These are phyloP conservation scores for Hypericum perforatum DNA, from an alignment of 345 rosid species.

Conservation along the genomic window DNA sequence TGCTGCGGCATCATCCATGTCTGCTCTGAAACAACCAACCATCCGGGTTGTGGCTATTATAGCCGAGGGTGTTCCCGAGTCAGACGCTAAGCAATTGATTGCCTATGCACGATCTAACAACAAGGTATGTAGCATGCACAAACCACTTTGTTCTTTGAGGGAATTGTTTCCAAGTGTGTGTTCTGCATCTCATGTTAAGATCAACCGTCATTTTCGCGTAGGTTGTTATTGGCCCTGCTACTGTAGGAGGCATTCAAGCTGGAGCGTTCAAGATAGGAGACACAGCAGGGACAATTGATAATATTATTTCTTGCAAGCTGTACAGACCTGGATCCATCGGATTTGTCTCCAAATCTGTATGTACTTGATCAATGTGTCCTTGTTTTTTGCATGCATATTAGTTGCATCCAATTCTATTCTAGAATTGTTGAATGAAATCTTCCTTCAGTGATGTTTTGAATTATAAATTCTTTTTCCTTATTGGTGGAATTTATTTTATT, in stretches of 20 bases:
- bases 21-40: conserved; percentile 94
- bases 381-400: neutral
- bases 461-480: no score
- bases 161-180: conserved; percentile 1
- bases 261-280: conserved; percentile 99
- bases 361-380: conserved; percentile 18
- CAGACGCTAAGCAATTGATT: conserved; percentile 85
- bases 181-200: conserved; percentile 6
- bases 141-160: neutral
- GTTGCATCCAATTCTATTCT: neutral
- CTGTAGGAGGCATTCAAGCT: conserved; percentile 97
- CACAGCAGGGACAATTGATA: conserved; percentile 97
- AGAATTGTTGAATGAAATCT: neutral
- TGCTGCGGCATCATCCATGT: conserved; percentile 95
- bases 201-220: conserved; percentile 20
- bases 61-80: conserved; percentile 99
- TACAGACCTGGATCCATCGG: conserved; percentile 99
- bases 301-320: conserved; percentile 79
- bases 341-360: conserved; percentile 95
- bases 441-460: neutral
- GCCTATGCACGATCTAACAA: conserved; percentile 90
- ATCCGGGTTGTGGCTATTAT: conserved; percentile 89
- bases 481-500: no score
- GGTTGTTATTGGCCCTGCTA: conserved; percentile 99
- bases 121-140: conserved; percentile 39